Conservation (phyloP, 345 rosid genomes). For the Pseudoturritis turrita region DNA sequence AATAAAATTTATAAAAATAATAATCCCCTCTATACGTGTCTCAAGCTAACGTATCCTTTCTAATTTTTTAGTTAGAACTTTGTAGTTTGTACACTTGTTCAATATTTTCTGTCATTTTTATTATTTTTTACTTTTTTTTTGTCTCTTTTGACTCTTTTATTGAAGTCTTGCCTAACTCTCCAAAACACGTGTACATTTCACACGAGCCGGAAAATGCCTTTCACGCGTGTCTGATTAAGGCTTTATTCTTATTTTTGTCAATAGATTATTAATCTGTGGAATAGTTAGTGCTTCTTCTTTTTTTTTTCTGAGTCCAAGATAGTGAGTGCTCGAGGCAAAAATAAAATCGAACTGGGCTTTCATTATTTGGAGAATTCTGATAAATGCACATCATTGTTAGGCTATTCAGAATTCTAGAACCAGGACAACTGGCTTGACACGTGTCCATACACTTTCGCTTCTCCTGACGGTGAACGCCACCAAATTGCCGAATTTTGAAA, state of each 20-base stretch:
- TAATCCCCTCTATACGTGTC: constrained; percentile 16
- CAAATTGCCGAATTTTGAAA: background rate
- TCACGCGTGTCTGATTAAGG: background rate
- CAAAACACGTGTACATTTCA: constrained; percentile 19
- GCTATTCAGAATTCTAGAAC: constrained; percentile 30
- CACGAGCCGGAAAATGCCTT: constrained; percentile 13
- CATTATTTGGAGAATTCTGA: constrained; percentile 13
- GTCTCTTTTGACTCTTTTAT: constrained; percentile 10
- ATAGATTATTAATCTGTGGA: background rate
- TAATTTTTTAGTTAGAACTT: background rate
- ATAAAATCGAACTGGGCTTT: background rate
- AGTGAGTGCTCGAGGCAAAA: constrained; percentile 18
- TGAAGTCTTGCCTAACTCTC: constrained; percentile 26
- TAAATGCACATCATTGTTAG: constrained; percentile 22
- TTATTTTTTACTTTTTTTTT: background rate
- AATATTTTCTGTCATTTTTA: background rate
- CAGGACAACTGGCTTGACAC: constrained; percentile 29
- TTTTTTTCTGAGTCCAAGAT: background rate
- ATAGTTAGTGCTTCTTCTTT: constrained; percentile 16
- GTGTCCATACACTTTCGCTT: background rate
- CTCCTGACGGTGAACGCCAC: constrained; percentile 4
- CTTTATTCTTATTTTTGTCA: background rate
- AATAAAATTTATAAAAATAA: background rate
- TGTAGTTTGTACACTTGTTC: constrained; percentile 30
- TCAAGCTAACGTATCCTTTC: background rate